Conservation (phyloP, 306 rosid species). For the Casuarina glauca region DNA sequence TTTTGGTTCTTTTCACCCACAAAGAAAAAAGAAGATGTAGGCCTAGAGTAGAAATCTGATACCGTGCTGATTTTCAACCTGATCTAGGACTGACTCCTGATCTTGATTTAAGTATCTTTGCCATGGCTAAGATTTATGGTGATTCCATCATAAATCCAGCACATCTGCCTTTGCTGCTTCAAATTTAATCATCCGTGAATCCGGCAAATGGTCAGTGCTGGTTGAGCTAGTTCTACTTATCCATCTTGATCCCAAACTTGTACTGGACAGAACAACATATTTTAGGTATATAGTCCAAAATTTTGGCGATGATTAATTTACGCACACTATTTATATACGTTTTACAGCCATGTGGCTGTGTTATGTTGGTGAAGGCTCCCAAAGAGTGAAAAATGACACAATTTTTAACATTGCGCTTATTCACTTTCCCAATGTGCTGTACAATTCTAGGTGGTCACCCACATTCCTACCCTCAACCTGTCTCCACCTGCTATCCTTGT, state of each 20-base stretch:
- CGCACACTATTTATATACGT: too few species aligned
- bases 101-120: too few species aligned
- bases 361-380: neutral
- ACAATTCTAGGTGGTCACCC: neutral
- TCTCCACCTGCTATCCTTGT: neutral
- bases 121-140: too few species aligned
- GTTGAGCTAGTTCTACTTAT: too few species aligned
- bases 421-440: neutral
- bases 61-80: neutral
- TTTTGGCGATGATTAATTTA: too few species aligned
- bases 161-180: too few species aligned
- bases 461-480: neutral
- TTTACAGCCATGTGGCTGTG: neutral
- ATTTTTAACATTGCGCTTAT: neutral
- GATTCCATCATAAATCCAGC: too few species aligned
- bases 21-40: neutral
- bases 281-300: too few species aligned
- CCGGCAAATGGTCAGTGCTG: too few species aligned
- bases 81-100: neutral
- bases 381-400: neutral
- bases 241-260: too few species aligned
- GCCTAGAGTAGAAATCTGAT: neutral
- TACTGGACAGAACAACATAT: neutral
- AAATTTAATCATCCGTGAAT: too few species aligned
- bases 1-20: slow-evolving; percentile 3